Base-by-base conservation (phyloP, 768 basidiomycete species). In the Cubamyces lactineus region DNA sequence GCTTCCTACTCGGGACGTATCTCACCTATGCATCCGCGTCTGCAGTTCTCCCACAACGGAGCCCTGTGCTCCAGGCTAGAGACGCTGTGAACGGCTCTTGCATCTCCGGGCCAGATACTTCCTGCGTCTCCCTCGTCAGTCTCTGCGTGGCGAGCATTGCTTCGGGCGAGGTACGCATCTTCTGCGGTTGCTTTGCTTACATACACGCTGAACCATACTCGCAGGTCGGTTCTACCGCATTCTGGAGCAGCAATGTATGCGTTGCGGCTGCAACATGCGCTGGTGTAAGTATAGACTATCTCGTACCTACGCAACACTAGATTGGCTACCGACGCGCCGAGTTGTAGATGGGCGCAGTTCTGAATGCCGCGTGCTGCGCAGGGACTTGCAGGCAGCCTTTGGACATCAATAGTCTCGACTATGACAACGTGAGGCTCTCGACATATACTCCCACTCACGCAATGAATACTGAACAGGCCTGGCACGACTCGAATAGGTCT, bases 341-440 rank as follows among this genome's bases (percentile, higher is more conserved):
- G 12, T 11, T 40, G 6, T 28, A 58, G 57, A 58, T 58, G 57
- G 57, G 48, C 2, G 11, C 48, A 2, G 40, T 58, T 1, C 40
- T 58, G 24, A 26, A 58, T 13, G 57, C 57, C 5, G 57, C 49
- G 1, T 58, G 57, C 48, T 58, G 57, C 39, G 57, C 57, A 3
- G 57, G 57, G 2, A 58, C 57, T 23, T 58, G 57, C n/a, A 23
- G 42, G 15, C 21, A 58, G 40, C 57, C 57, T 19, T 34, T 24
- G 5, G 57, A 58, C 21, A 50, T 42, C 8, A 46, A 7, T 2
- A 58, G 49, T 40, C 16, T 58, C 26, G 48, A 58, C 39, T 49
- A 41, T 45, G 26, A 23, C 34, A 50, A 58, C 26, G 57, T 58
- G n/a, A 48, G 56, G 9, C 9, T 26, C 5, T 11, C 2, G 1